Percentiles rank a stretch among this genome's conserved stretches.
Evolutionary conservation across 768 basidiomycete genomes (phyloP).

Genomic region (Xerocomellus dryophilus): DNA sequence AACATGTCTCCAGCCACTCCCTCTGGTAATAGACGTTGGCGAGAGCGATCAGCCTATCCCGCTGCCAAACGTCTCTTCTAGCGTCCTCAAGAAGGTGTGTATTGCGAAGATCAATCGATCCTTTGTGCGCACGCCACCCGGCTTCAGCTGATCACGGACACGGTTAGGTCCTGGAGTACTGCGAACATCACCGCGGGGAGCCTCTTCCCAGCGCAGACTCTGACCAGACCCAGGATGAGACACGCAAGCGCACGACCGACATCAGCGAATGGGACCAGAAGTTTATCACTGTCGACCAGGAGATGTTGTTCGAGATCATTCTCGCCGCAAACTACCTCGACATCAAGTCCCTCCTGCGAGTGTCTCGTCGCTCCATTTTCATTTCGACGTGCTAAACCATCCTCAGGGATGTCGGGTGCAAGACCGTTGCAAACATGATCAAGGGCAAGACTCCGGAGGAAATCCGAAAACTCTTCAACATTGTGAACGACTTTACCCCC

Average conservation of each 20-base stretch:
- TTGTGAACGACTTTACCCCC: conserved; percentile 96
- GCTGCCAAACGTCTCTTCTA: conserved; percentile 89
- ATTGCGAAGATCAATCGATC: not conserved
- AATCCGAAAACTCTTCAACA: conserved; percentile 97
- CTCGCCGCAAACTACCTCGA: conserved; percentile 99
- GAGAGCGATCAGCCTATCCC: conserved; percentile 94
- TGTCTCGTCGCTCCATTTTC: conserved; percentile 9
- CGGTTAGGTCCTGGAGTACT: conserved; percentile 93
- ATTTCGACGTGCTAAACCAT: not conserved
- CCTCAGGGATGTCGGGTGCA: conserved; percentile 92
- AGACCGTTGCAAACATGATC: conserved; percentile 99
- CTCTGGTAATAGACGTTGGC: conserved; percentile 67
- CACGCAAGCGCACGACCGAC: conserved; percentile 95
- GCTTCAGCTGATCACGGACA: conserved; percentile 1
- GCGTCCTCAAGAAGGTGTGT: conserved; percentile 85
- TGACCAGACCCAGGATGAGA: conserved; percentile 84
- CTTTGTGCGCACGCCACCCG: not conserved
- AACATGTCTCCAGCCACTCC: not conserved
- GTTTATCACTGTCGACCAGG: conserved; percentile 97
- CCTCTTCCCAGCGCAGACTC: conserved; percentile 86
- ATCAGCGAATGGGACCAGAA: conserved; percentile 99
- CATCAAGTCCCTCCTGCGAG: conserved; percentile 96
- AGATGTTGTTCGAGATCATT: conserved; percentile 99
- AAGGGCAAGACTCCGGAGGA: conserved; percentile 99
- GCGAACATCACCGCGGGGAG: conserved; percentile 97